Evolutionary conservation across 2,329 filamentous ascomycete species (phyloP).

Genomic region (Neopestalotiopsis rosae): DNA sequence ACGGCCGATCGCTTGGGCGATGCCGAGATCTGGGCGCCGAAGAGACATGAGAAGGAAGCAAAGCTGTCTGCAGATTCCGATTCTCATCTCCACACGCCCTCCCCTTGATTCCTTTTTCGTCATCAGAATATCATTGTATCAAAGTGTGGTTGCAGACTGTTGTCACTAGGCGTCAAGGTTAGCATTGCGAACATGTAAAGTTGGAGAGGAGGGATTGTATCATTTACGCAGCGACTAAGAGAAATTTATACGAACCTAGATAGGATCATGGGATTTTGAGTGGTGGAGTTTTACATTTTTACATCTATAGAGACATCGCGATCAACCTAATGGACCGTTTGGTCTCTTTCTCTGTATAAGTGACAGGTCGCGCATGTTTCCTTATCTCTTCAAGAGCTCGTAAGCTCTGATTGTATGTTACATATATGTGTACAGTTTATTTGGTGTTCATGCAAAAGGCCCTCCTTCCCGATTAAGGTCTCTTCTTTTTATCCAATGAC

Average conservation of each 20-base stretch:
- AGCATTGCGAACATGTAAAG: no score
- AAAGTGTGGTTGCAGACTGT: neutral
- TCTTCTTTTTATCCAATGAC: slow-evolving; percentile 20
- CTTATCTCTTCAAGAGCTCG: neutral
- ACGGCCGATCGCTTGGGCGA: slow-evolving; percentile 43
- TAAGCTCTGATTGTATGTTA: neutral
- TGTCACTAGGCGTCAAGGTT: neutral
- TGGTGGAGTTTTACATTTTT: no score
- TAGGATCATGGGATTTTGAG: no score
- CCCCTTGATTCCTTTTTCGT: neutral
- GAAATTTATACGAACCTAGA: no score
- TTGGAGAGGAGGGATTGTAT: no score
- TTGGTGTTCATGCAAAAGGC: neutral
- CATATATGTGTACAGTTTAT: neutral
- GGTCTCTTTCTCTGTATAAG: no score
- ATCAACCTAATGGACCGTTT: no score
- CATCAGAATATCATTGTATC: neutral
- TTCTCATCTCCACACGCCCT: neutral
- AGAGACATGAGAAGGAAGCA: neutral
- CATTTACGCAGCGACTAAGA: no score
- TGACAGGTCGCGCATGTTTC: neutral
- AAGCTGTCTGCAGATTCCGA: neutral
- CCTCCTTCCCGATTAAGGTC: neutral
- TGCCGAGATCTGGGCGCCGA: slow-evolving; percentile 13
- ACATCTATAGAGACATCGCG: no score